A percentile compares a stretch with the other conserved stretches of the same genome.
Conservation (phyloP, 495 filamentous ascomycete species). For the Daldinia grandis region DNA sequence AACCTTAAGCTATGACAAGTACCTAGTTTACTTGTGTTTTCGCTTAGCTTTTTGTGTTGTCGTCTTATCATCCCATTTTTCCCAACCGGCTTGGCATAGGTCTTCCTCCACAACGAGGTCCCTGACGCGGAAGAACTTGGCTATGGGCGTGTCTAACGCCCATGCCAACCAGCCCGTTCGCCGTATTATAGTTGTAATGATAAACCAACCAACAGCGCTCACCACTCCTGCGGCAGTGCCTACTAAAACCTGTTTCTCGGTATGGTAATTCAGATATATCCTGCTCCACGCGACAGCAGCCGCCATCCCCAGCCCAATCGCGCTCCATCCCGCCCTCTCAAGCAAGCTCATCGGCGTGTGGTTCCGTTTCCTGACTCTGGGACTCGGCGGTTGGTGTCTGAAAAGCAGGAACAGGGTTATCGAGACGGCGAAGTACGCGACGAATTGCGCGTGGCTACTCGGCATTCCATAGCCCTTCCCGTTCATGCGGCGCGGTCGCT, state of each 20-base stretch:
- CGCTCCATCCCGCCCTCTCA: slow-evolving; percentile 65
- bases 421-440: slow-evolving; percentile 85
- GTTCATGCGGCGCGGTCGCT: slow-evolving; percentile 80
- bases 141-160: slow-evolving; percentile 71
- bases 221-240: slow-evolving; percentile 75
- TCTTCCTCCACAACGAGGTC: slow-evolving; percentile 93
- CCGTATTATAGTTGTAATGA: slow-evolving; percentile 69
- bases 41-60: slow-evolving; percentile 35
- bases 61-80: slow-evolving; percentile 77
- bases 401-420: slow-evolving; percentile 81
- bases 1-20: background rate
- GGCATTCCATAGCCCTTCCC: slow-evolving; percentile 99
- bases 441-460: slow-evolving; percentile 96
- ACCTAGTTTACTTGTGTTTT: slow-evolving; percentile 28
- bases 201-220: slow-evolving; percentile 83
- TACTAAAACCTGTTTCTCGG: slow-evolving; percentile 82
- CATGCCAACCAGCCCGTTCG: slow-evolving; percentile 69
- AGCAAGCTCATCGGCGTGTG: slow-evolving; percentile 64
- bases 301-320: slow-evolving; percentile 66
- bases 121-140: slow-evolving; percentile 71
- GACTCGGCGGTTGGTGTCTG: slow-evolving; percentile 68
- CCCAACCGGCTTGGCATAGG: slow-evolving; percentile 90
- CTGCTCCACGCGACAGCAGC: slow-evolving; percentile 78
- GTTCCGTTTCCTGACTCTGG: slow-evolving; percentile 34
- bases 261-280: slow-evolving; percentile 95